phyloP scores from a whole-genome alignment of 176 grass and related monocot genomes.

The Avena sativa region DNA sequence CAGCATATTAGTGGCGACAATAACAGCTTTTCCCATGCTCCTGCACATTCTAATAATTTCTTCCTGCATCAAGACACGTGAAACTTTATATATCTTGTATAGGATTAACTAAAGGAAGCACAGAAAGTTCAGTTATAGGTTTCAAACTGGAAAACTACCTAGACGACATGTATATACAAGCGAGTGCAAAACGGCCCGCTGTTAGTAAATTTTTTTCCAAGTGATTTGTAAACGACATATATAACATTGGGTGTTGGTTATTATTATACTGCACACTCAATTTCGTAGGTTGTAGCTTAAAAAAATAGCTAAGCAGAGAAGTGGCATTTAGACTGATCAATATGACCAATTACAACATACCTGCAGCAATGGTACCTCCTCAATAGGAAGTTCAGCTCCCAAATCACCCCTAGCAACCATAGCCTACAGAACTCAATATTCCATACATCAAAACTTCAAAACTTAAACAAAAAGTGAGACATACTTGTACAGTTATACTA shows the following conservation, averaged over 20 bases:
- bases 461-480: not conserved
- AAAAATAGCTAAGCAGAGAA: constrained; percentile 25
- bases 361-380: constrained; percentile 96
- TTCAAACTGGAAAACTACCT: constrained; percentile 27
- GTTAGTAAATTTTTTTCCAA: constrained; percentile 21
- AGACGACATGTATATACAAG: constrained; percentile 1
- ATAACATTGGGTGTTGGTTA: not conserved
- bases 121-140: constrained; percentile 6
- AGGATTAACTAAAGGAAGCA: not conserved
- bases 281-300: not conserved
- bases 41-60: constrained; percentile 98
- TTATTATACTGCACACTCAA: not conserved
- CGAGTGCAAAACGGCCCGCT: not conserved
- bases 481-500: constrained; percentile 4
- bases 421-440: constrained; percentile 62
- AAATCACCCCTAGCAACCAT: constrained; percentile 99
- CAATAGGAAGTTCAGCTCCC: constrained; percentile 97
- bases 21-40: constrained; percentile 99
- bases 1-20: constrained; percentile 99
- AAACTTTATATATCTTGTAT: constrained; percentile 30
- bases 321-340: constrained; percentile 21
- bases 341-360: constrained; percentile 49
- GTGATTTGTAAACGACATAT: not conserved
- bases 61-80: constrained; percentile 61
- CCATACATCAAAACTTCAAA: constrained; percentile 21